Evolutionary conservation across 2,329 filamentous ascomycete species (phyloP).

Genomic region (Fusarium neocosmosporiellum): DNA sequence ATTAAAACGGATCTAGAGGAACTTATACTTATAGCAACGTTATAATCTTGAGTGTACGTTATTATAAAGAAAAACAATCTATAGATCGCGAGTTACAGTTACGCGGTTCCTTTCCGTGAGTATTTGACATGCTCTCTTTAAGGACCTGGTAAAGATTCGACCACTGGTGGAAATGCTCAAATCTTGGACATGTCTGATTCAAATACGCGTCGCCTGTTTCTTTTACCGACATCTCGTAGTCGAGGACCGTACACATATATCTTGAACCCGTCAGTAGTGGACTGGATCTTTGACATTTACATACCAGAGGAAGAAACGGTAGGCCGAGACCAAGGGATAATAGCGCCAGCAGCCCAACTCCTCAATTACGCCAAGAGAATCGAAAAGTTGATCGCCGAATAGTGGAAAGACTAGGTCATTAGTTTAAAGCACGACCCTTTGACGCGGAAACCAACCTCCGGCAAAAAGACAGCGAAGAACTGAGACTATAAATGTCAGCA

Average conservation of each 20-base stretch:
- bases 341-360: neutral
- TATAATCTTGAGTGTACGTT: too few relatives aligned
- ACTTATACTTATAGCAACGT: too few relatives aligned
- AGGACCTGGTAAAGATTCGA: too few relatives aligned
- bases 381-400: neutral
- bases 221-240: neutral
- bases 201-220: neutral
- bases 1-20: too few relatives aligned
- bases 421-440: neutral
- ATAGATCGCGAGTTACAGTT: too few relatives aligned
- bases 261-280: neutral
- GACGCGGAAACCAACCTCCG: neutral
- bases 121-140: too few relatives aligned
- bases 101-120: too few relatives aligned
- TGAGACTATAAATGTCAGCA: neutral
- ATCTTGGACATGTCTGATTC: neutral
- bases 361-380: neutral
- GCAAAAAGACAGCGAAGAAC: neutral
- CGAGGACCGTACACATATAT: neutral
- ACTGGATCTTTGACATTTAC: neutral
- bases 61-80: too few relatives aligned
- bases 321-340: neutral
- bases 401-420: neutral
- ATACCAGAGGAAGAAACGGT: neutral
- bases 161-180: too few relatives aligned